These are phyloP conservation scores for Eutypa lata DNA, from an alignment of 2,329 filamentous ascomycete genomes.

Conservation along the genomic window DNA sequence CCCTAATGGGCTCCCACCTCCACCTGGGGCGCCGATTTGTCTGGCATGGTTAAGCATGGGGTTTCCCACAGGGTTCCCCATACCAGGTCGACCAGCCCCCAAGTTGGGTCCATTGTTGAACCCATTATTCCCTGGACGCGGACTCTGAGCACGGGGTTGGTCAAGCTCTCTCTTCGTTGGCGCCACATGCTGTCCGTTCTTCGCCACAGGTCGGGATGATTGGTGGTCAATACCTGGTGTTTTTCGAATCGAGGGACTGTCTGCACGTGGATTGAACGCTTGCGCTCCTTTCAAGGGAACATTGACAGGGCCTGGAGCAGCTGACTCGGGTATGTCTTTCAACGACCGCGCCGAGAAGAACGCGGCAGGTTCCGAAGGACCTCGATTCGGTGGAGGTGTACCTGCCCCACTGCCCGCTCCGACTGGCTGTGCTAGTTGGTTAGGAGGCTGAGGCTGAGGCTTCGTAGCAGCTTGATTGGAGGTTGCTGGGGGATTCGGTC, in stretches of 20 bases:
- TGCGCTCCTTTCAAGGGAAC: slow-evolving; percentile 44
- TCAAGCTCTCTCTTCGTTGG: slow-evolving; percentile 30
- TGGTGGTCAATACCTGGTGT: slow-evolving; percentile 84
- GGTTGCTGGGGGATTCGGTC: slow-evolving; percentile 21
- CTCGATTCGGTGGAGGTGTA: slow-evolving; percentile 28
- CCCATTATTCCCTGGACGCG: slow-evolving; percentile 4
- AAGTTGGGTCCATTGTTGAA: slow-evolving; percentile 11
- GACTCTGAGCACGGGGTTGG: slow-evolving; percentile 13
- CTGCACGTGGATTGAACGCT: slow-evolving; percentile 69
- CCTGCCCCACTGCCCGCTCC: slow-evolving; percentile 20
- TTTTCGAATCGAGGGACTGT: slow-evolving; percentile 83
- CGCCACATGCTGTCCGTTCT: slow-evolving; percentile 51
- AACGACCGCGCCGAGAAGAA: slow-evolving; percentile 72
- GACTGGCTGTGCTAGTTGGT: slow-evolving; percentile 19
- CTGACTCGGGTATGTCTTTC: slow-evolving; percentile 49
- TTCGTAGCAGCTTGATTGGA: slow-evolving; percentile 3
- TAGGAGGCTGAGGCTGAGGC: slow-evolving; percentile 12
- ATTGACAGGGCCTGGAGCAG: slow-evolving; percentile 38
- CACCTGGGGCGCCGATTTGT: slow-evolving; percentile 57
- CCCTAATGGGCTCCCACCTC: slow-evolving; percentile 51
- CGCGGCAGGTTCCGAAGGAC: slow-evolving; percentile 43
- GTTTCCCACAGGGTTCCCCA: slow-evolving; percentile 44
- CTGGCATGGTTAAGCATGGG: slow-evolving; percentile 52
- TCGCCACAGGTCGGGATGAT: slow-evolving; percentile 69
- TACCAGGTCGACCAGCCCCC: slow-evolving; percentile 16